A percentile compares a stretch with the other conserved stretches of the same genome.
phyloP scores from a whole-genome alignment of 2,329 filamentous ascomycete species.

The Colletotrichum endophyticum region DNA sequence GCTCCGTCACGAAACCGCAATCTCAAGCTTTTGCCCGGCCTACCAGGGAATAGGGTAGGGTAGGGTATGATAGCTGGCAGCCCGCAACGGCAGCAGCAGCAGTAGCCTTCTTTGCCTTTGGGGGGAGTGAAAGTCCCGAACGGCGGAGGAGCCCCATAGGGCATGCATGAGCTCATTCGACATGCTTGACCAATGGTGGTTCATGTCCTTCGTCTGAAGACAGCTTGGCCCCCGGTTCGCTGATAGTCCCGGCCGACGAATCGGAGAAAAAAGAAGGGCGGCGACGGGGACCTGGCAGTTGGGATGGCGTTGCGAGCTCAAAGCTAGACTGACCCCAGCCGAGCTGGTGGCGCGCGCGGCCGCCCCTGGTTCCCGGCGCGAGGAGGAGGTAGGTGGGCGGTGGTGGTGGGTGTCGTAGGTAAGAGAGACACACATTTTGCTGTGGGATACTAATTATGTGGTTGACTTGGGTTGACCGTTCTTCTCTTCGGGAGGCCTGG shows the following conservation, averaged over 20 bases:
- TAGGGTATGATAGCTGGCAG: not conserved
- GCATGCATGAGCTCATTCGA: slow-evolving; percentile 16
- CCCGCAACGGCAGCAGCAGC: not conserved
- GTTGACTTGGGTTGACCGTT: not conserved
- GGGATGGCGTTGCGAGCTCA: slow-evolving; percentile 17
- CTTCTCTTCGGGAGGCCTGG: slow-evolving; percentile 8
- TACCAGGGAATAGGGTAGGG: not conserved
- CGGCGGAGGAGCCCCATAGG: slow-evolving; percentile 10
- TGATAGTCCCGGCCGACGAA: slow-evolving; percentile 6
- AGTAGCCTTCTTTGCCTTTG: not conserved
- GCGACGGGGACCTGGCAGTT: not conserved
- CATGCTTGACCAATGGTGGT: not conserved
- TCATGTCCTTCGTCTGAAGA: not conserved
- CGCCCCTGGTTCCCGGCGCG: not conserved
- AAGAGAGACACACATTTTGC: not conserved
- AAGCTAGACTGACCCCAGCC: slow-evolving; percentile 15
- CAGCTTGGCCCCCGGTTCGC: not conserved
- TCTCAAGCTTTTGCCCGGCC: not conserved
- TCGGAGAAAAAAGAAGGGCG: slow-evolving; percentile 6
- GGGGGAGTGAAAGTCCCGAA: not conserved
- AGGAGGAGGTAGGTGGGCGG: not conserved
- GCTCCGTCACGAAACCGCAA: slow-evolving; percentile 7
- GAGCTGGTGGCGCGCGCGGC: slow-evolving; percentile 4
- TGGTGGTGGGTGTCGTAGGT: not conserved
- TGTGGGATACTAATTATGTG: not conserved